Base-by-base conservation (phyloP, 495 filamentous ascomycete genomes). In the Glarea lozoyensis region DNA sequence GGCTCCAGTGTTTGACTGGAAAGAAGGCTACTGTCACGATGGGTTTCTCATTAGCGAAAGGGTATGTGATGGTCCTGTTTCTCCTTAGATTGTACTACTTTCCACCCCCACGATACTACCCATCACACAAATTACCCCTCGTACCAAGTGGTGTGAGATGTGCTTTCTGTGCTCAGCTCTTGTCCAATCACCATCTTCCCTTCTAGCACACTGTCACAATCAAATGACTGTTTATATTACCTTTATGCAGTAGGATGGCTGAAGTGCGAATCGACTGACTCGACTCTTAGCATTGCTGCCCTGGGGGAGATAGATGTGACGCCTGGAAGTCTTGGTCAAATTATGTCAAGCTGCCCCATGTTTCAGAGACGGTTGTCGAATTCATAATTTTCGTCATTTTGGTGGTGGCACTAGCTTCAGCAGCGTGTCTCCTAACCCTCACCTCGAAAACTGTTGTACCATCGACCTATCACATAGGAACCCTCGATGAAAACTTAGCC, bases 371-470 rank as follows among this genome's bases (percentile, higher is more conserved):
- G 19, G 78, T 78, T 72, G 72, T 84, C n/a, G 80, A 95, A 46
- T 94, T 81, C 52, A 63, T 63, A 21, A 68, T 85, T 42, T 97
- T 86, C 59, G 69, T 93, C 27, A 43, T 72, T 37, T 72, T 72
- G 50, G 85, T 84, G 12, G 69, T 95, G 5, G 19, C 66, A n/a
- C 74, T 97, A 32, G 70, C 92, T n/a, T 65, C 75, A 34, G 56
- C 79, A 3, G 79, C 89, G 3, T 96, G 89, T 47, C 60, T 81
- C 22, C 60, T 98, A 25, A 94, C 87, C 0, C 61, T 97, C 42
- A 78, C 81, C 10, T 94, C 92, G 3, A 92, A 88, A 62, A 97
- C 90, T 1, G 81, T 88, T 12, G 84, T 94, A 1, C 89, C 92
- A 3, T 93, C 90, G 0, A 80, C 86, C 1, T 81, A 95, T 47